Percentiles rank a stretch among this genome's conserved stretches.
Evolutionary conservation across 164 flowering plant species (phyloP).

Genomic region (Magnolia changhungtana): DNA sequence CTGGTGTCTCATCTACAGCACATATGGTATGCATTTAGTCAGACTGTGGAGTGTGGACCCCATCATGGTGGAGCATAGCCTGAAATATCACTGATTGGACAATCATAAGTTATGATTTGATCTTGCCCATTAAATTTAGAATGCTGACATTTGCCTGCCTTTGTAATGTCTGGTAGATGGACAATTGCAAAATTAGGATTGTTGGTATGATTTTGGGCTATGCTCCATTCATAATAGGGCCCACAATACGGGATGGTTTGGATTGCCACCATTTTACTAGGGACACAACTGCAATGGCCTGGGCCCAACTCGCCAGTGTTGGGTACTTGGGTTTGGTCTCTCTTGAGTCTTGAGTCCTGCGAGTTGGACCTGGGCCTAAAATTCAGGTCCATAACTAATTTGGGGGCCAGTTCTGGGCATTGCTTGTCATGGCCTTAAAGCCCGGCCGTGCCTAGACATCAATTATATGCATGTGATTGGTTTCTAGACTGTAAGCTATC

Average conservation of each 20-base stretch:
- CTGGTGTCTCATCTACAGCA: too few species aligned
- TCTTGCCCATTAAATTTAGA: neutral
- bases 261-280: too few species aligned
- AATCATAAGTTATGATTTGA: neutral
- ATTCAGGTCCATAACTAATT: neutral
- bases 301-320: neutral
- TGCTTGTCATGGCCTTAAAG: too few species aligned
- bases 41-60: neutral
- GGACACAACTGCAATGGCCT: too few species aligned
- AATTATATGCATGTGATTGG: too few species aligned
- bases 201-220: neutral
- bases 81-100: neutral
- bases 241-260: neutral
- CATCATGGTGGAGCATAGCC: neutral
- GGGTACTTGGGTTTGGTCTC: neutral
- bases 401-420: too few species aligned
- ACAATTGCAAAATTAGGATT: neutral
- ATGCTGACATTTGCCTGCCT: neutral
- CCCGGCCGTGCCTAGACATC: too few species aligned
- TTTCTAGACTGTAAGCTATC: too few species aligned
- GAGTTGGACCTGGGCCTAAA: neutral
- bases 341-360: neutral
- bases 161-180: neutral
- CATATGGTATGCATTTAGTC: too few species aligned
- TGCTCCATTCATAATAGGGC: neutral